phyloP scores from a whole-genome alignment of 805 yeast genomes.

The Brettanomyces bruxellensis region DNA sequence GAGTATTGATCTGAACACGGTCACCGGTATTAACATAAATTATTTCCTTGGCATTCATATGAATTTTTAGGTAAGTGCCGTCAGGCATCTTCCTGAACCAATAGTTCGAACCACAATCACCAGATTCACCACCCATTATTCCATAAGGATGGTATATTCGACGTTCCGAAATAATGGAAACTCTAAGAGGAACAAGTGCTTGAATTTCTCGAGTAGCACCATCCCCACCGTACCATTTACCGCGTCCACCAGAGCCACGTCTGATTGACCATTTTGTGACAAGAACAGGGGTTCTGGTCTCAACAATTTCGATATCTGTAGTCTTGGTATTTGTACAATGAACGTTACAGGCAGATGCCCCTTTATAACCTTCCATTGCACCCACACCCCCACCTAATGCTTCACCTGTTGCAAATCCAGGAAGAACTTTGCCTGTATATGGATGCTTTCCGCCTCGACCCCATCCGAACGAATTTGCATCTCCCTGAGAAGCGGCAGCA shows the following conservation, averaged over 20 bases:
- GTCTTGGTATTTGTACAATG: constrained; percentile 48
- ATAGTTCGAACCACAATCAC: constrained; percentile 38
- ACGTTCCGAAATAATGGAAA: constrained; percentile 33
- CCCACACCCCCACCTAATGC: constrained; percentile 49
- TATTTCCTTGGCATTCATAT: constrained; percentile 38
- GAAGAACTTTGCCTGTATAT: constrained; percentile 28
- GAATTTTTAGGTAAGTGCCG: constrained; percentile 28
- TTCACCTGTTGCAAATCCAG: constrained; percentile 46
- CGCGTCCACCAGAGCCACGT: constrained; percentile 39
- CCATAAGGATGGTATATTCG: constrained; percentile 43
- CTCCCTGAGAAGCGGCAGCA: constrained; percentile 50
- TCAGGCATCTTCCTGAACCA: constrained; percentile 12
- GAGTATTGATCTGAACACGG: constrained; percentile 30
- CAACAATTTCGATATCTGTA: constrained; percentile 47
- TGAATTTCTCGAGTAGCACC: constrained; percentile 38
- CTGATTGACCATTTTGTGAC: constrained; percentile 36
- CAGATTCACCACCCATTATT: constrained; percentile 64
- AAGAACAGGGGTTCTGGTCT: constrained; percentile 41
- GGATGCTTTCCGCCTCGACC: constrained; percentile 38
- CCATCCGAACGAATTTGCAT: constrained; percentile 49
- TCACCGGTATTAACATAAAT: constrained; percentile 51
- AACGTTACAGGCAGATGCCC: constrained; percentile 40
- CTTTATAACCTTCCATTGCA: constrained; percentile 38
- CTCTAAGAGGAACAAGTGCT: constrained; percentile 22
- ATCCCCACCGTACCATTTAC: constrained; percentile 36